Base-by-base conservation (phyloP, 805 yeast genomes). In the Cyberlindnera maritima region DNA sequence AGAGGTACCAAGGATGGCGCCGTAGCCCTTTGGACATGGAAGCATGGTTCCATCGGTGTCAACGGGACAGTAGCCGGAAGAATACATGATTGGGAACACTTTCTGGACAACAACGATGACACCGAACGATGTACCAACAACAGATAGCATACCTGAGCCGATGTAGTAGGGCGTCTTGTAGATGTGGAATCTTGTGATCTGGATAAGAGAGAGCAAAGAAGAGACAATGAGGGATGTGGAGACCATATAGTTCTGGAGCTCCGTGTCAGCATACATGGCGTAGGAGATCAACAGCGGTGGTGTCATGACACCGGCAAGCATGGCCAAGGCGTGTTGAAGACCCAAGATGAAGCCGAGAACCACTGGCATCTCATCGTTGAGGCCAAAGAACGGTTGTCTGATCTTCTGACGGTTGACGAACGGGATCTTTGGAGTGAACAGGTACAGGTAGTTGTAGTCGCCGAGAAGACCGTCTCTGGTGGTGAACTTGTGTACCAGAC, bases 21-120 rank as follows among this genome's bases (percentile, higher is more conserved):
- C 97, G 61, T 88, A 91, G 1, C 95, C 97, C 50, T 85, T 86
- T 10, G 95, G 95, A 68, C 97, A 90, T 3, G 96, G 79, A 41
- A 86, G 72, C 12, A 66, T 59, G 4, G 77, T 79, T 6, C 96
- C 96, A 52, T 81, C 85, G 8, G 72, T 74, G 29, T 70, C 81
- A 4, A 64, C 58, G 0, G 86, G 83, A 67, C 97, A 88, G 47
- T 62, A 69, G 1, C 96, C 96, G 42, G 69, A 72, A 2, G 58
- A 54, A 70, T 90, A 90, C 95, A 90, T 86, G 67, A 84, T 71
- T 17, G 96, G 90, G 52, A 90, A 67, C 2, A 90, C 87, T 40
- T 83, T 84, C 13, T 79, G 63, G 37, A 88, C 94, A 56, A 90
- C 85, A 19, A 91, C 76, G 60, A 90, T 85, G 34, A 95, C 88